phyloP scores from a whole-genome alignment of 129 eudicot genomes.

The Flaveria robusta region DNA sequence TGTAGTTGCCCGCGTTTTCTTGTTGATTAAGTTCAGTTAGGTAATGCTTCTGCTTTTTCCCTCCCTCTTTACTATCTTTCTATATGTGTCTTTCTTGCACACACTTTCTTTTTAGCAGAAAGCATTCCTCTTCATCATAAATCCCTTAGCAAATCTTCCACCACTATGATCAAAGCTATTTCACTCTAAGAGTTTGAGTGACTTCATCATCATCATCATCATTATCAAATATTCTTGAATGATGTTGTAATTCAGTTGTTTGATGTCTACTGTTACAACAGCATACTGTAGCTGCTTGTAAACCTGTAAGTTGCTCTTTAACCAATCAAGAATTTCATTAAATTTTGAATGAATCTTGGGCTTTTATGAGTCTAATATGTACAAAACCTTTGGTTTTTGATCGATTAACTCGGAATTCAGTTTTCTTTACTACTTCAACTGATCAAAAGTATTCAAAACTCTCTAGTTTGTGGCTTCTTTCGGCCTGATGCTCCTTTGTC shows the following conservation, averaged over 20 bases:
- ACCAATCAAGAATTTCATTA: neutral
- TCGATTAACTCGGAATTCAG: neutral
- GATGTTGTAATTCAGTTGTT: neutral
- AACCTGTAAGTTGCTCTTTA: neutral
- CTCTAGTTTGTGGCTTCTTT: neutral
- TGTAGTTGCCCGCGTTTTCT: constrained; percentile 43
- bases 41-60: constrained; percentile 33
- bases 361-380: neutral
- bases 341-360: neutral
- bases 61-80: constrained; percentile 11
- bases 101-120: constrained; percentile 17
- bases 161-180: constrained; percentile 29
- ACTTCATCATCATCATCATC: constrained; percentile 14
- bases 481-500: neutral
- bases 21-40: constrained; percentile 37
- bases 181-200: constrained; percentile 14
- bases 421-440: neutral
- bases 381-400: neutral
- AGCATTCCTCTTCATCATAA: constrained; percentile 25
- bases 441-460: constrained; percentile 1
- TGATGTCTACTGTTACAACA: neutral
- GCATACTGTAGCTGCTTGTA: neutral
- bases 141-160: constrained; percentile 26
- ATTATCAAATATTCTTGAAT: neutral
- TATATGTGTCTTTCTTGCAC: neutral